These are phyloP conservation scores for Colletotrichum lentis DNA, from an alignment of 2,329 filamentous ascomycete genomes.

Conservation along the genomic window DNA sequence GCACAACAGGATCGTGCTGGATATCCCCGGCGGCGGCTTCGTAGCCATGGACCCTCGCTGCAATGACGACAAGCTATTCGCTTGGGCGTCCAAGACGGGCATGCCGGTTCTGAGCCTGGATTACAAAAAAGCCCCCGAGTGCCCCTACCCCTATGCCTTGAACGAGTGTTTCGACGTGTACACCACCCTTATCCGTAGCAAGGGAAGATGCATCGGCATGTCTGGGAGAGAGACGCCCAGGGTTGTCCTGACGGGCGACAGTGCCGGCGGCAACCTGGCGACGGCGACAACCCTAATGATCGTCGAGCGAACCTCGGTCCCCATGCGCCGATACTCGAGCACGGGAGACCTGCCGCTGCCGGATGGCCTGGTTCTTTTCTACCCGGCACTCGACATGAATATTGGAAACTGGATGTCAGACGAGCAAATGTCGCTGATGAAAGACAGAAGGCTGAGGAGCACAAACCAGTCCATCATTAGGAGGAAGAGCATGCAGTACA, in stretches of 20 bases:
- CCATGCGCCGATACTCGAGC: conserved; percentile 63
- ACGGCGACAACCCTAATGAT: conserved; percentile 87
- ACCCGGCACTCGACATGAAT: conserved; percentile 93
- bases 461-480: conserved; percentile 81
- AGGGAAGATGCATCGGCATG: conserved; percentile 55
- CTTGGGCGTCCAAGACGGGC: conserved; percentile 89
- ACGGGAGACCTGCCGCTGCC: conserved; percentile 74
- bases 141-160: conserved; percentile 57
- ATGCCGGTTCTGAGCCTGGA: conserved; percentile 91
- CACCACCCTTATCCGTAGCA: conserved; percentile 49
- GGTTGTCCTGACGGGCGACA: conserved; percentile 58
- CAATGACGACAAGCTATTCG: conserved; percentile 91
- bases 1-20: conserved; percentile 81
- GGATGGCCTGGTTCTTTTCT: conserved; percentile 83
- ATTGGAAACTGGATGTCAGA: conserved; percentile 99
- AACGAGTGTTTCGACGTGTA: conserved; percentile 62
- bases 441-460: conserved; percentile 79
- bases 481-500: conserved; percentile 89
- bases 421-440: conserved; percentile 94
- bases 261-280: conserved; percentile 59
- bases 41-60: conserved; percentile 96
- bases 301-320: conserved; percentile 70
- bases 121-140: conserved; percentile 69
- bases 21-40: conserved; percentile 93
- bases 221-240: conserved; percentile 50